Evolutionary conservation across 1,284 basidiomycete species (phyloP), one percentile per base, ranked within the genome.

Genomic region (Apiotrichum brassicae): DNA sequence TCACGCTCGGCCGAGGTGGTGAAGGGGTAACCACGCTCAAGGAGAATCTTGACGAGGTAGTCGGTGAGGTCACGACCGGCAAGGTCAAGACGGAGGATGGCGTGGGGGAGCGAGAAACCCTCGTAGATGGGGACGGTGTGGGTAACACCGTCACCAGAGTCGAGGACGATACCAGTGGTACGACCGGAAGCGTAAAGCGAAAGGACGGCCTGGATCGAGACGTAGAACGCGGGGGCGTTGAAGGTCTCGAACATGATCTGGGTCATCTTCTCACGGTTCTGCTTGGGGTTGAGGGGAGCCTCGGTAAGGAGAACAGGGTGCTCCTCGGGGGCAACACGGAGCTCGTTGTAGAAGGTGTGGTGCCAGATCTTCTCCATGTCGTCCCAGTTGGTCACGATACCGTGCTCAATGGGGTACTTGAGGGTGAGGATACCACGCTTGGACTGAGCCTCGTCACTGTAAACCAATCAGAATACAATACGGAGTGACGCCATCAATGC

Each of bases 181-280:
- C 89, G 86, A 77, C 90, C 90, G 52, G 88, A 93, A 30, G 90
- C 88, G 76, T 92, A 93, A 48, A 93, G 81, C 33, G 88, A 92
- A 36, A 94, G 81, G 49, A 92, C 89, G 72, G 89, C 89, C 78
- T 93, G 90, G 75, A 92, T 91, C 51, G 86, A 81, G 62, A 92
- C 88, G 79, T 92, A 92, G 80, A 93, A 91, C 16, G 89, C 89
- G 49, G 89, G 89, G 5, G 82, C 83, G 76, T 92, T 93, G 82
- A 94, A 93, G 40, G 89, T 93, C 80, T 94, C 89, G 75, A 94
- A 94, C 87, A 92, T 92, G 80, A 92, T 91, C 77, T 92, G 88
- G 56, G 88, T 91, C 88, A 92, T 92, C 81, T 92, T 92, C 79
- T 94, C 89, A 71, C 89, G 80, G 79, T 93, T 92, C 56, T 85